phyloP scores from a whole-genome alignment of 2,329 filamentous ascomycete species.

The Calycina herbarum region DNA sequence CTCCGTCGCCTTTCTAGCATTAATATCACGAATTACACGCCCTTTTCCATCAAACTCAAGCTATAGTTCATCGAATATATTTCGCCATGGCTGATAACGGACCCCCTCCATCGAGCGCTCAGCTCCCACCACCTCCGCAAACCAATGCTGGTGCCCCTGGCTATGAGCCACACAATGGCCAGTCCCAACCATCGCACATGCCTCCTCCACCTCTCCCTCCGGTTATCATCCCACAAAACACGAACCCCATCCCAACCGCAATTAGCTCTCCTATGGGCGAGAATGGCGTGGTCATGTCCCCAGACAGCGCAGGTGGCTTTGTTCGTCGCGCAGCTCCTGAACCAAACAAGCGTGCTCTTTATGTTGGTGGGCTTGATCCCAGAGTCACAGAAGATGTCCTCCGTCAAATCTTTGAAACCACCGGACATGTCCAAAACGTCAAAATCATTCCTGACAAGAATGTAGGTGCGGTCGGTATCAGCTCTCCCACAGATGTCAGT shows the following conservation, averaged over 20 bases:
- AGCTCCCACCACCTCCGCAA: conserved; percentile 70
- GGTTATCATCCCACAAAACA: conserved; percentile 90
- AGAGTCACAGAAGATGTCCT: conserved; percentile 94
- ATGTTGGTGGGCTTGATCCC: conserved; percentile 92
- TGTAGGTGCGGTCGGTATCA: conserved; percentile 61
- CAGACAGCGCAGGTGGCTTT: conserved; percentile 77
- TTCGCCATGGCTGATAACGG: conserved; percentile 76
- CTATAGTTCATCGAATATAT: conserved; percentile 24
- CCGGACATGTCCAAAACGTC: conserved; percentile 95
- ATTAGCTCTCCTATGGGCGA: conserved; percentile 82
- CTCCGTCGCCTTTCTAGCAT: conserved; percentile 19
- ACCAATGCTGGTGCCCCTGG: conserved; percentile 70
- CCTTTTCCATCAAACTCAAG: conserved; percentile 22
- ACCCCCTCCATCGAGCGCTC: conserved; percentile 59
- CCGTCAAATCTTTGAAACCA: conserved; percentile 98
- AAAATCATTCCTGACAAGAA: conserved; percentile 99
- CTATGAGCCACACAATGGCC: conserved; percentile 72
- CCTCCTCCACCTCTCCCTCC: conserved; percentile 84
- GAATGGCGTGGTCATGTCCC: conserved; percentile 74
- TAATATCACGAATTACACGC: conserved; percentile 30
- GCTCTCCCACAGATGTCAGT: conserved; percentile 30
- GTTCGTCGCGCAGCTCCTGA: conserved; percentile 90
- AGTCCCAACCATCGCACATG: conserved; percentile 74
- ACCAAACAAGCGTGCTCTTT: conserved; percentile 96
- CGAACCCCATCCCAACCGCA: conserved; percentile 88